Percentiles rank a stretch among this genome's conserved stretches.
Conservation (phyloP, 768 basidiomycete species). For the Nidularia pulvinata region DNA sequence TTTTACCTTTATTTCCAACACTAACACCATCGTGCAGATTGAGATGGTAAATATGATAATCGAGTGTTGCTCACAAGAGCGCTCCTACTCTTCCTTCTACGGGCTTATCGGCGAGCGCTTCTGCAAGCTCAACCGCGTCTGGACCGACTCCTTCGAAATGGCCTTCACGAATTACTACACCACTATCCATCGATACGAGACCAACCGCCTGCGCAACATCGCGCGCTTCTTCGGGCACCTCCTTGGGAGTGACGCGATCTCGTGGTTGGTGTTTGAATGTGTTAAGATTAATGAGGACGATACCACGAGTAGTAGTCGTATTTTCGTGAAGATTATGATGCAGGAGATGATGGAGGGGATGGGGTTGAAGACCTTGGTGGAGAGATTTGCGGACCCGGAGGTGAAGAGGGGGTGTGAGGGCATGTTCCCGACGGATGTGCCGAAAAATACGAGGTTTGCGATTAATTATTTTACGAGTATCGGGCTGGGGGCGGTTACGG, state of each 20-base stretch:
- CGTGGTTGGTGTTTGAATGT: slow-evolving; percentile 83
- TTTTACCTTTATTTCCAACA: not conserved
- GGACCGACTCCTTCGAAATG: slow-evolving; percentile 88
- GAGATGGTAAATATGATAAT: slow-evolving; percentile 99
- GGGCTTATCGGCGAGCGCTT: slow-evolving; percentile 96
- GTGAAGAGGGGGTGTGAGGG: slow-evolving; percentile 68
- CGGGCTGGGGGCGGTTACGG: slow-evolving; percentile 87
- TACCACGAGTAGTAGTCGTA: slow-evolving; percentile 94
- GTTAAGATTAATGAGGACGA: slow-evolving; percentile 98
- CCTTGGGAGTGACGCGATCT: slow-evolving; percentile 81
- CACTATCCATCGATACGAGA: slow-evolving; percentile 98
- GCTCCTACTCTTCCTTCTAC: slow-evolving; percentile 97
- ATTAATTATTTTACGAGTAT: slow-evolving; percentile 99
- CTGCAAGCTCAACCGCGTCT: slow-evolving; percentile 93
- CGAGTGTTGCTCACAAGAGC: slow-evolving; percentile 99
- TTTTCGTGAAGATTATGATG: slow-evolving; percentile 97
- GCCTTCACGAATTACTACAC: slow-evolving; percentile 91
- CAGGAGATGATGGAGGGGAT: slow-evolving; percentile 94
- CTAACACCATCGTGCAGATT: slow-evolving; percentile 49
- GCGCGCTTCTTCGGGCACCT: slow-evolving; percentile 97
- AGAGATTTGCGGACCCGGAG: slow-evolving; percentile 89
- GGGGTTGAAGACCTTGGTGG: slow-evolving; percentile 85
- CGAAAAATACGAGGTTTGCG: slow-evolving; percentile 94
- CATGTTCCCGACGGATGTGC: slow-evolving; percentile 97
- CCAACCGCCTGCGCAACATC: slow-evolving; percentile 96